Evolutionary conservation across 169 alveolate species (phyloP), one percentile per base, ranked within the genome.

Genomic region (Cryptosporidium andersoni): DNA sequence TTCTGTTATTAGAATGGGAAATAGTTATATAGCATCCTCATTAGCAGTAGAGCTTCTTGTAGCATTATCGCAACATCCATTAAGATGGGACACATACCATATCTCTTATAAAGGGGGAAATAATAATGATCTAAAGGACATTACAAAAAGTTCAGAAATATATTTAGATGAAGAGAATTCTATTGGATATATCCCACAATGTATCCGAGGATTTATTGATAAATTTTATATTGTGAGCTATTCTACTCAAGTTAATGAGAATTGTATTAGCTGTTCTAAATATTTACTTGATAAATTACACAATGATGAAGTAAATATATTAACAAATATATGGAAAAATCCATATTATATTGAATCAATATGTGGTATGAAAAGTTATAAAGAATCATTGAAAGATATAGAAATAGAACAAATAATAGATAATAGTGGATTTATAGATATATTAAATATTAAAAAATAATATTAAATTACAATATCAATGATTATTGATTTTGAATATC

Each of bases 1-100:
- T 56, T 94, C 98, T 25, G 96, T 95, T 36, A 91, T 96, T 11
- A 91, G 97, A 64, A 96, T 96, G 42, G 97, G 97, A 5, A 91
- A 93, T 8, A 90, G 95, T 45, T 92, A 91, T 80, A 82, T 93
- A n/a, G 95, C 96, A 40, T 66, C 94, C 58, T 91, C 96, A 25
- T 64, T 92, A 36, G 94, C 96, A 25, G 92, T 92, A n/a, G 98
- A 95, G 66, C 67, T 95, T 39, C 88, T 94, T 7, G 89, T 93
- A 64, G 89, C 93, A 60, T 68, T 92, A 39, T 52, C 93, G 14
- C 94, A 93, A 65, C 94, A 91, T 80, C 94, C 94, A n/a, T 60
- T 89, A 2, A 89, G 65, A 62, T 88, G 92, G 81, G 94, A 95
- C 52, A 94, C 94, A 34, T 81, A 81, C 36, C 88, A 88, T 74